Percentiles rank a stretch among this genome's conserved stretches.
Evolutionary conservation across 345 rosid genomes (phyloP).

Genomic region (Luvunga scandens): DNA sequence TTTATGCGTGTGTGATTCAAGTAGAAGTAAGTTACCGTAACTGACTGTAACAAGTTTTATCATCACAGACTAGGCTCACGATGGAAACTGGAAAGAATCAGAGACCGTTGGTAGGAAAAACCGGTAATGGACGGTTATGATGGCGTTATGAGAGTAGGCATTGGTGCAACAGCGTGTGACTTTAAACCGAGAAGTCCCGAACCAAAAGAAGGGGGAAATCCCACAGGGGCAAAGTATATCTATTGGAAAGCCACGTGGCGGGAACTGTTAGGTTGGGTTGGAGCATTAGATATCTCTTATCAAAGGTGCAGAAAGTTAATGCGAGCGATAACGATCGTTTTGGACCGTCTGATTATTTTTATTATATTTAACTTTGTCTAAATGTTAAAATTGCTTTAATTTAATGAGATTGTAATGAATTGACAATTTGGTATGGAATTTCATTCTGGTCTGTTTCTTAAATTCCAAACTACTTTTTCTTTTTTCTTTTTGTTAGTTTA

Average conservation of each 20-base stretch:
- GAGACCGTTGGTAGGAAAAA: background rate
- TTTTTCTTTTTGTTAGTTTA: no score
- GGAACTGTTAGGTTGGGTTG: background rate
- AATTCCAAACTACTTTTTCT: background rate
- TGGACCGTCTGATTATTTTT: constrained; percentile 21
- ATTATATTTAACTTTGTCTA: background rate
- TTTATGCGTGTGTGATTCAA: constrained; percentile 6
- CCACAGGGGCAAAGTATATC: background rate
- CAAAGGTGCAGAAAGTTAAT: constrained; percentile 2
- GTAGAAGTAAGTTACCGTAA: background rate
- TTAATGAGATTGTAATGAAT: background rate
- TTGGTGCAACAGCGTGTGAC: background rate
- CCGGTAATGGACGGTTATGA: background rate
- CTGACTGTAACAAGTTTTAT: background rate
- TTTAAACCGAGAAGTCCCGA: background rate
- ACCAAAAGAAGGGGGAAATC: background rate
- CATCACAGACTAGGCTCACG: background rate
- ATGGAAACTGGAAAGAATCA: background rate
- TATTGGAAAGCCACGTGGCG: constrained; percentile 14
- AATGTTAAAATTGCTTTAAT: background rate
- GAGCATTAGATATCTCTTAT: constrained; percentile 5
- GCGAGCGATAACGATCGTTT: background rate
- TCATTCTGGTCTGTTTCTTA: background rate
- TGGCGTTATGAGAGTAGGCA: constrained; percentile 4
- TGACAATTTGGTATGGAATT: background rate